phyloP scores from a whole-genome alignment of 139 green algal genomes.

The Coccomyxa sp. region DNA sequence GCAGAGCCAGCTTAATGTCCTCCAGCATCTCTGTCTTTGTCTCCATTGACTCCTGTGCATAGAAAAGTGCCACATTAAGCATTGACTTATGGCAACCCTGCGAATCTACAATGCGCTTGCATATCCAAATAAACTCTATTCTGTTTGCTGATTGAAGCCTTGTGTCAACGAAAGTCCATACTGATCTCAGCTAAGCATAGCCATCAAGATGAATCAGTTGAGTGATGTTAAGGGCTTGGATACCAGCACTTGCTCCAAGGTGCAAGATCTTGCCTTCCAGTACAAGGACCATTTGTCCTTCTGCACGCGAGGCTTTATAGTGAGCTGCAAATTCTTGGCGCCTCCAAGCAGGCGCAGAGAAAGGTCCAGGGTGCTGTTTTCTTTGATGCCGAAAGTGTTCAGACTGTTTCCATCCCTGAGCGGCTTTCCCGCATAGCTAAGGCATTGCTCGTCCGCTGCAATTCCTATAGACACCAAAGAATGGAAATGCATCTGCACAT shows the following conservation, averaged over 20 bases:
- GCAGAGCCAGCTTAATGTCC: constrained; percentile 23
- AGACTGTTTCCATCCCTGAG: background rate
- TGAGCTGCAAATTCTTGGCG: background rate
- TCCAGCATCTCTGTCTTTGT: constrained; percentile 27
- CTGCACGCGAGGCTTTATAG: constrained; percentile 51
- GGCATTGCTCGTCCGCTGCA: background rate
- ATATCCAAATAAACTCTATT: no score
- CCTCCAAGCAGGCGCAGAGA: background rate
- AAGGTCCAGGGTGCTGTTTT: background rate
- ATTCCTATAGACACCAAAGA: background rate
- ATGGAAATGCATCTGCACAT: no score
- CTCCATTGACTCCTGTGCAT: constrained; percentile 11
- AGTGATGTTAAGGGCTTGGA: no score
- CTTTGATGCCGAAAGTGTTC: background rate
- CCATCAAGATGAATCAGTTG: no score
- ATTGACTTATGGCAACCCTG: background rate
- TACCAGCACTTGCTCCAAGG: no score
- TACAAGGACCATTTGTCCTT: constrained; percentile 77
- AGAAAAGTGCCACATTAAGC: background rate
- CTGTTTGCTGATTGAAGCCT: no score
- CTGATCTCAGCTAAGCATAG: no score
- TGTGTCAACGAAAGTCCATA: no score
- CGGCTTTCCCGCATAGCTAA: background rate
- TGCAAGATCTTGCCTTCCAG: constrained; percentile 62
- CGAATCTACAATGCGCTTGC: no score